Evolutionary conservation across 73 alveolate species (phyloP).

Genomic region (Effrenium voratum): DNA sequence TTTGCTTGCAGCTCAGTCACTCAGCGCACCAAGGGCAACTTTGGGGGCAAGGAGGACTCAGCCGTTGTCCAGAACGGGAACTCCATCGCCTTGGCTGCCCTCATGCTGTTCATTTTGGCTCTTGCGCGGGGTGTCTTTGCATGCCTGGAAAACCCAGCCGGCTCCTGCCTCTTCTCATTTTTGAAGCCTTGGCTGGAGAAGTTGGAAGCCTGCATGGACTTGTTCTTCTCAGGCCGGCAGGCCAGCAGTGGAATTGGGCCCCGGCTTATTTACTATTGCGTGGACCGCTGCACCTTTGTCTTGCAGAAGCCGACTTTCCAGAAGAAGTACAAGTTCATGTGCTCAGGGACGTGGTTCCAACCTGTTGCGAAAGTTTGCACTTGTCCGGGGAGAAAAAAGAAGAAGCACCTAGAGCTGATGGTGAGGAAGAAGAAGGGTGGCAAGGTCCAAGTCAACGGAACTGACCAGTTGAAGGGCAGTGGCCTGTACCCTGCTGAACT

Average conservation of each 20-base stretch:
- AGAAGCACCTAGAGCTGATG: not conserved
- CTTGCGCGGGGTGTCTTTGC: not conserved
- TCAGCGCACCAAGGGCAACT: not conserved
- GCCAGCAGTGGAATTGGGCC: not conserved
- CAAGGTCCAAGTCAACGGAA: not conserved
- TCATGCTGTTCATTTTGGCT: not conserved
- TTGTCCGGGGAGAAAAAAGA: not conserved
- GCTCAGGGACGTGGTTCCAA: not conserved
- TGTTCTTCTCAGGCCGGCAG: too few species aligned
- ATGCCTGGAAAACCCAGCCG: constrained; percentile 32
- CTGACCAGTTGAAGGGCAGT: not conserved
- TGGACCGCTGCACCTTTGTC: constrained; percentile 12
- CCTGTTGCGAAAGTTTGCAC: not conserved
- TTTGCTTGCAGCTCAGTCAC: not conserved
- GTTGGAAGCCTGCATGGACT: not conserved
- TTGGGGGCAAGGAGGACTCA: not conserved
- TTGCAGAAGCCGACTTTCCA: not conserved
- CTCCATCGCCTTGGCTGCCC: not conserved
- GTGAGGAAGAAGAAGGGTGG: not conserved
- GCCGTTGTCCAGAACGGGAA: not conserved
- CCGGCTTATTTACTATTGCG: not conserved
- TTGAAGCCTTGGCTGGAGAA: not conserved
- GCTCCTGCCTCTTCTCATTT: not conserved
- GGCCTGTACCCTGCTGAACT: not conserved
- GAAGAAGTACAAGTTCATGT: constrained; percentile 10